These are phyloP conservation scores for Metarhizium robertsii DNA, from an alignment of 2,329 filamentous ascomycete species.

Conservation along the genomic window DNA sequence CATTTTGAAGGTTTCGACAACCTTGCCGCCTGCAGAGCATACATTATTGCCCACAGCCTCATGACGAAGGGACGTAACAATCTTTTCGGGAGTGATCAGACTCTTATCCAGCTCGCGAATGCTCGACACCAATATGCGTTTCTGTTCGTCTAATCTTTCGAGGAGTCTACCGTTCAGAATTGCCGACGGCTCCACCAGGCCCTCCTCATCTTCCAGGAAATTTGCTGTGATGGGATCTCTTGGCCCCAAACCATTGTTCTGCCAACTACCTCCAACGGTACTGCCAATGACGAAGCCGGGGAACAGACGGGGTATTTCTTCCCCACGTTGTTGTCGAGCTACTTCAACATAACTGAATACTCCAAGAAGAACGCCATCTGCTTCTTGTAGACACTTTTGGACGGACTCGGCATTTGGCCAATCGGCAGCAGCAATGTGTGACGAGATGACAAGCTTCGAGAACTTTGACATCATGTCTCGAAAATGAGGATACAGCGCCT, in stretches of 20 bases:
- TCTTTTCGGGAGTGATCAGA: conserved; percentile 66
- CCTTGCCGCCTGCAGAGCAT: conserved; percentile 66
- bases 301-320: conserved; percentile 84
- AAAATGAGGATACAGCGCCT: conserved; percentile 93
- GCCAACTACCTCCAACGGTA: conserved; percentile 79
- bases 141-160: conserved; percentile 76
- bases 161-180: conserved; percentile 68
- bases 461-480: conserved; percentile 99
- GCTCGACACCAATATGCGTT: conserved; percentile 74
- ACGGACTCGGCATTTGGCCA: conserved; percentile 91
- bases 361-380: conserved; percentile 88
- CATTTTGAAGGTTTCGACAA: conserved; percentile 80
- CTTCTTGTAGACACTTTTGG: conserved; percentile 91
- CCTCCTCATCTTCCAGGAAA: conserved; percentile 77
- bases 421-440: conserved; percentile 92
- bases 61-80: conserved; percentile 71
- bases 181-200: conserved; percentile 59
- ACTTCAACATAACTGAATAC: conserved; percentile 97
- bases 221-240: conserved; percentile 70
- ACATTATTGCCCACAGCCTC: conserved; percentile 73
- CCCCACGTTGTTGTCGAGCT: conserved; percentile 83
- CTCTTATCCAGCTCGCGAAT: conserved; percentile 83
- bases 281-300: conserved; percentile 90
- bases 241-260: conserved; percentile 55
- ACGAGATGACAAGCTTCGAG: conserved; percentile 96